Evolutionary conservation across 2,329 filamentous ascomycete genomes (phyloP).

Genomic region (Colletotrichum lentis): DNA sequence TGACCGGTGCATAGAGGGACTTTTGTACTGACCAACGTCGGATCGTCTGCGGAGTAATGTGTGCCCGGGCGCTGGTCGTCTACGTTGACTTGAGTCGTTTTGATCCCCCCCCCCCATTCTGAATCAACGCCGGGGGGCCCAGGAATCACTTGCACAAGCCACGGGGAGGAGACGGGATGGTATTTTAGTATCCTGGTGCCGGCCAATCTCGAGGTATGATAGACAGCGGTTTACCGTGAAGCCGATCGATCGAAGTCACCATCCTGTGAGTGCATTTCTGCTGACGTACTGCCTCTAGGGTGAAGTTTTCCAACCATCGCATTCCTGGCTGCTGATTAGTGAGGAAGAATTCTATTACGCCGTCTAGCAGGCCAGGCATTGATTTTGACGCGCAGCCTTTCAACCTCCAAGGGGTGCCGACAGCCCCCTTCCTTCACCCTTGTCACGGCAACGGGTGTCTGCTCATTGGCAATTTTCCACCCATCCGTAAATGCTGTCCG

Average conservation of each 20-base stretch:
- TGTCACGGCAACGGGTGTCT: neutral
- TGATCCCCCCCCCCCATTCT: neutral
- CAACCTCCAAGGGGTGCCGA: neutral
- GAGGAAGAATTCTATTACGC: conserved; percentile 5
- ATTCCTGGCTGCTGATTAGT: neutral
- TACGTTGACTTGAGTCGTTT: conserved; percentile 18
- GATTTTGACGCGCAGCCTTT: conserved; percentile 22
- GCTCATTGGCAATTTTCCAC: conserved; percentile 9
- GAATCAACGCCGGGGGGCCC: neutral
- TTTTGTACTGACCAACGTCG: conserved; percentile 23
- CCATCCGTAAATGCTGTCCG: neutral
- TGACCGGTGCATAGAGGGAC: conserved; percentile 16
- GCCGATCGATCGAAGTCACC: neutral
- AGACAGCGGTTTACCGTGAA: neutral
- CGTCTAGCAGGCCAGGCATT: conserved; percentile 10
- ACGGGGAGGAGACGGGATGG: neutral
- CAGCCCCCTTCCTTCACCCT: neutral
- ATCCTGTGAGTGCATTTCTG: neutral
- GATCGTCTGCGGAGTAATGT: neutral
- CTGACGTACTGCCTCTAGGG: neutral
- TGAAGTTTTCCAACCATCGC: neutral
- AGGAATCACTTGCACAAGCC: neutral
- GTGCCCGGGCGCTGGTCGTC: conserved; percentile 2
- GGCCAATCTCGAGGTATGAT: neutral
- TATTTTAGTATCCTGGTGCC: neutral